Evolutionary conservation across 805 yeast species (phyloP).

Genomic region (Candida silvicultrix): DNA sequence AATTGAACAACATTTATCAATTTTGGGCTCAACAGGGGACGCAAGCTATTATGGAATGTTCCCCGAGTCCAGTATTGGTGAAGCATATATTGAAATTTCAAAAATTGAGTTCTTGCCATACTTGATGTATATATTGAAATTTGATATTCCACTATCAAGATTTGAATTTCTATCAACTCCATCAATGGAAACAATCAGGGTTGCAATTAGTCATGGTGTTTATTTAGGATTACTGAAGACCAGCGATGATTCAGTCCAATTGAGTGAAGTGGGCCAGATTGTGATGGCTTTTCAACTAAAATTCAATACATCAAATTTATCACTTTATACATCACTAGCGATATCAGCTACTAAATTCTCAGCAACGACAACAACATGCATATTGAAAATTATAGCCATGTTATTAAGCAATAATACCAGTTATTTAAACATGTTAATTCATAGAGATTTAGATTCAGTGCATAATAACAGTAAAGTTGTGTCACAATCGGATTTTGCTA

Average conservation of each 20-base stretch:
- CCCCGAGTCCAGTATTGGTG: not conserved
- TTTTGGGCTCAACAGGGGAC: not conserved
- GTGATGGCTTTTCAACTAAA: constrained; percentile 3
- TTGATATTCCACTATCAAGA: not conserved
- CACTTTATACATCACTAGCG: not conserved
- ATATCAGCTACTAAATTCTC: not conserved
- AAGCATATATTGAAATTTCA: no score
- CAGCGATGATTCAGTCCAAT: not conserved
- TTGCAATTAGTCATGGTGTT: not conserved
- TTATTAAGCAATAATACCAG: not conserved
- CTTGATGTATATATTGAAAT: constrained; percentile 1
- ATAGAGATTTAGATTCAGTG: not conserved
- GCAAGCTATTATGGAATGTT: not conserved
- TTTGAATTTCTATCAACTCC: constrained; percentile 1
- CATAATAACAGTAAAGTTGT: not conserved
- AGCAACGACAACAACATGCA: constrained; percentile 1
- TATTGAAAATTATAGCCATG: constrained; percentile 2
- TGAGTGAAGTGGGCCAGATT: not conserved
- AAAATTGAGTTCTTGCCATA: not conserved
- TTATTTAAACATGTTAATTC: not conserved
- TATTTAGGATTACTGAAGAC: not conserved
- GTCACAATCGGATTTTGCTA: not conserved
- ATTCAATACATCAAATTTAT: not conserved
- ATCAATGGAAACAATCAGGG: not conserved
- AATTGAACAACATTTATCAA: not conserved